Conservation (phyloP, 2,329 filamentous ascomycete species). For the Triangularia verruculosa region DNA sequence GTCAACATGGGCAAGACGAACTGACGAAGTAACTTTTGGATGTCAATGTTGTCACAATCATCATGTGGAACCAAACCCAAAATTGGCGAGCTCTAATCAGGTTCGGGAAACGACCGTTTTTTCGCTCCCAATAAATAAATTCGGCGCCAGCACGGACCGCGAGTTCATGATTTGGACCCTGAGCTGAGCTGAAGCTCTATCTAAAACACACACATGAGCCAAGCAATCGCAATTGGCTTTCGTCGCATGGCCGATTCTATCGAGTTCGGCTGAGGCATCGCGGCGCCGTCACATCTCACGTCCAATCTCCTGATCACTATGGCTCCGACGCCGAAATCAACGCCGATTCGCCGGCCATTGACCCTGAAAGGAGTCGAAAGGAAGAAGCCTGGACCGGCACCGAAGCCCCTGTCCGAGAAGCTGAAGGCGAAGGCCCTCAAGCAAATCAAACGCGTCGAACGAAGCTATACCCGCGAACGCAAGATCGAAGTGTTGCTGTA, state of each 20-base stretch:
- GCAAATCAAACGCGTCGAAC: slow-evolving; percentile 20
- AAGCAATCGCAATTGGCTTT: slow-evolving; percentile 2
- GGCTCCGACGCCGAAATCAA: neutral
- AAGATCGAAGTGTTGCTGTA: slow-evolving; percentile 27
- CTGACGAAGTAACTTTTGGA: neutral
- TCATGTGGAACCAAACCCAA: neutral
- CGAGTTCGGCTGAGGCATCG: slow-evolving; percentile 1
- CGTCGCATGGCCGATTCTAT: neutral
- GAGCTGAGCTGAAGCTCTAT: neutral
- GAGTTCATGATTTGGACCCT: slow-evolving; percentile 3
- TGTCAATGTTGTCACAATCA: neutral
- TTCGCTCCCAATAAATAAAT: slow-evolving; percentile 1
- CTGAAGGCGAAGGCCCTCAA: slow-evolving; percentile 16
- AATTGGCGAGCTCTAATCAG: neutral
- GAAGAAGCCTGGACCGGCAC: slow-evolving; percentile 16
- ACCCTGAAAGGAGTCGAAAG: slow-evolving; percentile 13
- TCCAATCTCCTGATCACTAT: neutral
- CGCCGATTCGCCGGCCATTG: slow-evolving; percentile 4
- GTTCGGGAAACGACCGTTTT: neutral
- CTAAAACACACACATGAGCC: neutral
- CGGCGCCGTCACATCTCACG: neutral
- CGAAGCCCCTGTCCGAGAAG: slow-evolving; percentile 21
- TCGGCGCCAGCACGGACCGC: slow-evolving; percentile 3
- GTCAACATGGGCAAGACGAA: too few species aligned
- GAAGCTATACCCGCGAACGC: slow-evolving; percentile 23